phyloP scores from a whole-genome alignment of 2,329 filamentous ascomycete species.

The Metarhizium sp. region DNA sequence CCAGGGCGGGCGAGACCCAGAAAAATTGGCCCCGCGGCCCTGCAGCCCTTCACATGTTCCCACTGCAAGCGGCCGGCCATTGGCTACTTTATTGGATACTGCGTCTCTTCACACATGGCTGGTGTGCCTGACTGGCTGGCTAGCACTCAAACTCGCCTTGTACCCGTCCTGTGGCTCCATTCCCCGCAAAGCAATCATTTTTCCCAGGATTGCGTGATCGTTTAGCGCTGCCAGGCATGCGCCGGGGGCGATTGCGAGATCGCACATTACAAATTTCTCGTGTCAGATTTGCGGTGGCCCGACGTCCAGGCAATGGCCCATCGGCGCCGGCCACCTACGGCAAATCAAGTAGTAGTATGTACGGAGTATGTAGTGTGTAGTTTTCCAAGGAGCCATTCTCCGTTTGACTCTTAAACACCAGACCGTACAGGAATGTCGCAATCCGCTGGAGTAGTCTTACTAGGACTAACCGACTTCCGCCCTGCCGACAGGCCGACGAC shows the following conservation, averaged over 20 bases:
- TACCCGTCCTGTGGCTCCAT: slow-evolving; percentile 1
- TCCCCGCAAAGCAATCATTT: slow-evolving; percentile 17
- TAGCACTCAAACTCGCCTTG: no score
- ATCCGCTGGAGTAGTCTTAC: background rate
- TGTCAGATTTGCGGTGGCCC: slow-evolving; percentile 10
- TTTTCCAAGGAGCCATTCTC: no score
- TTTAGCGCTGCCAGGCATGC: slow-evolving; percentile 14
- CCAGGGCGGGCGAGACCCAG: no score
- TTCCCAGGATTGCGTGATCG: slow-evolving; percentile 25
- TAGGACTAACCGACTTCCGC: slow-evolving; percentile 6
- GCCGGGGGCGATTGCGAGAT: slow-evolving; percentile 12
- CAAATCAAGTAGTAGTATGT: no score
- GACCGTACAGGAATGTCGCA: background rate
- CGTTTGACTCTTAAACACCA: no score
- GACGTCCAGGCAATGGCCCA: background rate
- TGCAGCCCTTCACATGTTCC: no score
- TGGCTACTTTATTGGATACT: no score
- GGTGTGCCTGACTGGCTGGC: no score
- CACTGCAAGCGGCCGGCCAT: no score
- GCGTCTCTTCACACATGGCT: background rate
- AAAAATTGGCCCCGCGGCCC: no score
- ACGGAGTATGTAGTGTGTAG: no score
- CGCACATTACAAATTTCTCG: slow-evolving; percentile 14
- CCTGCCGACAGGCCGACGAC: slow-evolving; percentile 6
- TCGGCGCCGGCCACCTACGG: background rate